Percentiles rank a stretch among this genome's conserved stretches.
These are phyloP conservation scores for Vitis hybrid DNA, from an alignment of 177 flowering plant genomes.

Conservation along the genomic window DNA sequence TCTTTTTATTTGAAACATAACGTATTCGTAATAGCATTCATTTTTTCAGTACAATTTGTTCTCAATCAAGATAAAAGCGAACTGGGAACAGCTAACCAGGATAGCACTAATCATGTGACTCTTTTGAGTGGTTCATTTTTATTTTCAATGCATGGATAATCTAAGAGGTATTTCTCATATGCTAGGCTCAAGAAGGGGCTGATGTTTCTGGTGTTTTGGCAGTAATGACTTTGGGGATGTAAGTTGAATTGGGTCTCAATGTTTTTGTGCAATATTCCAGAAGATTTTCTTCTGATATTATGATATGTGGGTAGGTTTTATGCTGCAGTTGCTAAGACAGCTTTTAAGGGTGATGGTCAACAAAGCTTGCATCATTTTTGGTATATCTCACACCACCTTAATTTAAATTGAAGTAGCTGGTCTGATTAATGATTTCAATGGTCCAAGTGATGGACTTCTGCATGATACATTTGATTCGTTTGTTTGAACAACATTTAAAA, in stretches of 20 bases:
- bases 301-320: constrained; percentile 65
- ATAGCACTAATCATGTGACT: not conserved
- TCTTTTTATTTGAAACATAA: not conserved
- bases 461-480: too few species aligned
- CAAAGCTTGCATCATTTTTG: constrained; percentile 88
- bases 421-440: constrained; percentile 2
- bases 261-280: not conserved
- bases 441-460: too few species aligned
- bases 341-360: constrained; percentile 90
- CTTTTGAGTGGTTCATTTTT: too few species aligned
- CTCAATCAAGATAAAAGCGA: not conserved
- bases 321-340: constrained; percentile 86
- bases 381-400: constrained; percentile 17
- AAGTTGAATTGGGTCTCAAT: constrained; percentile 17
- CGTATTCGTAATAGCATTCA: not conserved
- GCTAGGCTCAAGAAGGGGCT: constrained; percentile 81
- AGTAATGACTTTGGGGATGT: constrained; percentile 83
- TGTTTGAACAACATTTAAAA: too few species aligned
- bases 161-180: constrained; percentile 15
- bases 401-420: not conserved
- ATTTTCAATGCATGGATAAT: not conserved
- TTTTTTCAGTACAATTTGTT: not conserved
- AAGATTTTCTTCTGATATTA: constrained; percentile 8
- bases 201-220: constrained; percentile 90
- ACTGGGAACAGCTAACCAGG: not conserved